Base-by-base conservation (phyloP, 2,329 filamentous ascomycete species). In the Aspergillus sp. region DNA sequence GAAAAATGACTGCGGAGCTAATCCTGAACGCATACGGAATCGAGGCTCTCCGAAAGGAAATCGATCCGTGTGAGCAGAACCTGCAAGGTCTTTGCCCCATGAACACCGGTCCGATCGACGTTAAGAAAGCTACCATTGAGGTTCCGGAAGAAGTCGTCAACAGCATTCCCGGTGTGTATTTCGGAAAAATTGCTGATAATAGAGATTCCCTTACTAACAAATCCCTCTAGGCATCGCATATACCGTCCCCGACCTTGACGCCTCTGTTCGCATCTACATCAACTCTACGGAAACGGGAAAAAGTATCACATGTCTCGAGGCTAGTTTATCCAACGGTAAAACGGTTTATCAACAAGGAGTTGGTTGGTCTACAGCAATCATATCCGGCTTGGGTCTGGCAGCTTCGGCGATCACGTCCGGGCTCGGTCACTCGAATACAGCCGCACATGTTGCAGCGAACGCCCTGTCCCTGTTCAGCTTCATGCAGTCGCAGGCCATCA, bases 391-490 rank as follows among this genome's bases (percentile, higher is more conserved):
- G 50, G 92, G 90, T 66, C 82, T 97, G 51, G 82, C 92, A 52
- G 89, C 92, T 9, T 96, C 94, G 49, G 94, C 92, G 62, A 85
- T 97, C 64, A 90, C 94, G 31, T 96, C 92, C 29, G 92, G 92
- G 32, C 81, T 97, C 4, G 94, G 94, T 11, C 92, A 97, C 76
- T 91, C 91, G 53, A 97, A 97, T 75, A 94, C 94, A 5, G 93
- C 94, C 51, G 92, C 94, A 54, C 94, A 98, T 77, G 91, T 98
- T 64, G 94, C 94, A 56, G 90, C 93, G 57, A 96, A 96, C 72
- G 92, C 94, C 3, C 84, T 97, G 63, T 95, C 93, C n/a, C 87
- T 98, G 31, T 96, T 96, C 73, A 87, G 90, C 62, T 97, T 95
- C 78, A 96, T 97, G 83, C 94, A 98, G 78, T 87, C 91, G 4